Percentiles rank a stretch among this genome's conserved stretches.
Evolutionary conservation across 2,329 filamentous ascomycete genomes (phyloP).

Genomic region (Fusarium palustre): DNA sequence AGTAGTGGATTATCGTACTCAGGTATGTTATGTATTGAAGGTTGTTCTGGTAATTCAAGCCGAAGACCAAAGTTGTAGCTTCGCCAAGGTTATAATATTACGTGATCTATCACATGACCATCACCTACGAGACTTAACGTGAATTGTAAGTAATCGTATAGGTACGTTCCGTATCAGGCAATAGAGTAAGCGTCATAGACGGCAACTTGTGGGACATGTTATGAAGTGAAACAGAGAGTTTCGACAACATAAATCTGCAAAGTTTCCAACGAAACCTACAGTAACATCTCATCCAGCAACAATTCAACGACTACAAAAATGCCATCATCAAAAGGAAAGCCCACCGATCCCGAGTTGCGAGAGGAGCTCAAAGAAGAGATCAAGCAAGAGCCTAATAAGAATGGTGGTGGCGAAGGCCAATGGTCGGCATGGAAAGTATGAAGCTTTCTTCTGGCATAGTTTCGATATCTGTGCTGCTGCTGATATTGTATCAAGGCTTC

Average conservation of each 20-base stretch:
- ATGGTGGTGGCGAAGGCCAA: neutral
- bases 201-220: accelerated
- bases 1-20: neutral
- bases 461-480: accelerated
- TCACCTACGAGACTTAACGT: too few species aligned
- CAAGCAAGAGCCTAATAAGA: neutral
- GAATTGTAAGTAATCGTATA: too few species aligned
- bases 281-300: neutral
- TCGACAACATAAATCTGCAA: too few species aligned
- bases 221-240: neutral
- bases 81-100: too few species aligned
- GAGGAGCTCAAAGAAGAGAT: slow-evolving; percentile 1
- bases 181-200: neutral
- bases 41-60: too few species aligned
- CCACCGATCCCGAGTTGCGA: neutral
- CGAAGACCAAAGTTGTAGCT: too few species aligned
- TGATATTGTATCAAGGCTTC: neutral
- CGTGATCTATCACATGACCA: too few species aligned
- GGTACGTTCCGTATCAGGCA: too few species aligned
- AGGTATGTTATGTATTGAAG: too few species aligned
- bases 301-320: neutral
- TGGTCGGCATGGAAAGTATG: slow-evolving; percentile 1
- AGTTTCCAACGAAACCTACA: accelerated
- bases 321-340: neutral
- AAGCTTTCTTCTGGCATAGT: accelerated